Conservation (phyloP, 108 stramenopile genomes). For the Fistulifera solaris region DNA sequence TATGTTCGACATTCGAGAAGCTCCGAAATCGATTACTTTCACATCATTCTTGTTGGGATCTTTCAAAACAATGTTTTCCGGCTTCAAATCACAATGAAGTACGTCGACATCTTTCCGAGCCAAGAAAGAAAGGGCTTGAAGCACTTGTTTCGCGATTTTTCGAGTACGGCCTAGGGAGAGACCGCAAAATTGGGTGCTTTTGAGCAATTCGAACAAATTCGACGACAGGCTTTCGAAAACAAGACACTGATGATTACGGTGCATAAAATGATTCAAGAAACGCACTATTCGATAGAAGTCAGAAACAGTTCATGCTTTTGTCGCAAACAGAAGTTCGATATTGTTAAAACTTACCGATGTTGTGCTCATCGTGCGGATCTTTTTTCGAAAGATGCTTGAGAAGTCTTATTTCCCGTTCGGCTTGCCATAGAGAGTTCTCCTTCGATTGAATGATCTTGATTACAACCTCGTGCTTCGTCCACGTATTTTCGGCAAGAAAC, state of each 20-base stretch:
- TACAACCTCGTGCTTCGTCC: slow-evolving; percentile 74
- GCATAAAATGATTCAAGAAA: slow-evolving; percentile 84
- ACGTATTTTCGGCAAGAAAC: slow-evolving; percentile 71
- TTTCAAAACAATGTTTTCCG: slow-evolving; percentile 94
- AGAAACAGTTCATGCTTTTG: slow-evolving; percentile 1
- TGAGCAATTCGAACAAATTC: slow-evolving; percentile 92
- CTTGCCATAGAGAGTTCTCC: slow-evolving; percentile 89
- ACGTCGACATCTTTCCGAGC: slow-evolving; percentile 86
- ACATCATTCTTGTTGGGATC: slow-evolving; percentile 91
- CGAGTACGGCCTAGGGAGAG: slow-evolving; percentile 91
- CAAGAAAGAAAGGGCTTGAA: slow-evolving; percentile 83
- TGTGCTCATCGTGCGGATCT: slow-evolving; percentile 76
- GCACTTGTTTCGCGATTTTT: slow-evolving; percentile 94
- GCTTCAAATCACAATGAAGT: slow-evolving; percentile 98
- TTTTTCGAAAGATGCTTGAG: slow-evolving; percentile 60
- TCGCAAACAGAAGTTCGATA: not conserved
- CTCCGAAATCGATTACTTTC: slow-evolving; percentile 98
- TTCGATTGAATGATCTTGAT: slow-evolving; percentile 98
- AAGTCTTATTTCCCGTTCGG: slow-evolving; percentile 92
- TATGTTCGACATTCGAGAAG: slow-evolving; percentile 71
- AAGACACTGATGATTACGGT: slow-evolving; percentile 87
- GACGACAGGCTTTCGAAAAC: slow-evolving; percentile 97
- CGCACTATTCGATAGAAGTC: slow-evolving; percentile 45
- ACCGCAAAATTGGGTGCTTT: slow-evolving; percentile 92
- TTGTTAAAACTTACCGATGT: slow-evolving; percentile 49